A percentile compares a stretch with the other conserved stretches of the same genome.
phyloP scores from a whole-genome alignment of 768 basidiomycete species.

The Trametes sanguinea region DNA sequence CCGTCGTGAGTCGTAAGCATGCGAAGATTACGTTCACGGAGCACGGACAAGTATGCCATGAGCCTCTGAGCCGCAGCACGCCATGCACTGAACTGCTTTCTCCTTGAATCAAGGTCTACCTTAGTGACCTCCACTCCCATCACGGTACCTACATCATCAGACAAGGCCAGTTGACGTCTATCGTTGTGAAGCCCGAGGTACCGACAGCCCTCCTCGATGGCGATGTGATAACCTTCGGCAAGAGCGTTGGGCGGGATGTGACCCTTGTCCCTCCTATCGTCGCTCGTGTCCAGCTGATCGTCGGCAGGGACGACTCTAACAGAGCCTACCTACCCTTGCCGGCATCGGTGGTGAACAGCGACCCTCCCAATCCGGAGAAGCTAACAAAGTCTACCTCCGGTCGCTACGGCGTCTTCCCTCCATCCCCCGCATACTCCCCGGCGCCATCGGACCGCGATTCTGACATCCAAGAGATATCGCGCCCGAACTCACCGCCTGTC shows the following conservation, averaged over 20 bases:
- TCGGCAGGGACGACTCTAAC: conserved; percentile 18
- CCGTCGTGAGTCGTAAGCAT: conserved; percentile 78
- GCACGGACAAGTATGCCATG: conserved; percentile 57
- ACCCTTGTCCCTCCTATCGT: conserved; percentile 65
- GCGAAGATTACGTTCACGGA: conserved; percentile 76
- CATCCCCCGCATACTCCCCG: conserved; percentile 39
- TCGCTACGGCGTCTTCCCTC: conserved; percentile 59
- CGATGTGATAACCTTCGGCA: conserved; percentile 77
- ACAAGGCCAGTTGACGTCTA: conserved; percentile 50
- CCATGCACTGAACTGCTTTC: conserved; percentile 23
- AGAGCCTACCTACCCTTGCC: conserved; percentile 16
- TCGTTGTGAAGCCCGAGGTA: conserved; percentile 53
- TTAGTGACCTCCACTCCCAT: conserved; percentile 72
- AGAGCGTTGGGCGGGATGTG: conserved; percentile 64
- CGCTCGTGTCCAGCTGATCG: conserved; percentile 60
- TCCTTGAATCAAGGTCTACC: conserved; percentile 52
- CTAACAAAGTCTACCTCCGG: conserved; percentile 47
- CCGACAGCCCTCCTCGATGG: conserved; percentile 63
- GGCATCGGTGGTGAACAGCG: conserved; percentile 11
- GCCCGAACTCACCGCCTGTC: conserved; percentile 16
- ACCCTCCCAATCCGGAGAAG: conserved; percentile 12
- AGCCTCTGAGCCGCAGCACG: conserved; percentile 20
- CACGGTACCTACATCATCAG: conserved; percentile 74
- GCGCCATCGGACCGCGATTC: conserved; percentile 43
- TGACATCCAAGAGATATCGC: conserved; percentile 29